phyloP scores from a whole-genome alignment of 1,284 basidiomycete species.

The Ceratobasidium sp. region DNA sequence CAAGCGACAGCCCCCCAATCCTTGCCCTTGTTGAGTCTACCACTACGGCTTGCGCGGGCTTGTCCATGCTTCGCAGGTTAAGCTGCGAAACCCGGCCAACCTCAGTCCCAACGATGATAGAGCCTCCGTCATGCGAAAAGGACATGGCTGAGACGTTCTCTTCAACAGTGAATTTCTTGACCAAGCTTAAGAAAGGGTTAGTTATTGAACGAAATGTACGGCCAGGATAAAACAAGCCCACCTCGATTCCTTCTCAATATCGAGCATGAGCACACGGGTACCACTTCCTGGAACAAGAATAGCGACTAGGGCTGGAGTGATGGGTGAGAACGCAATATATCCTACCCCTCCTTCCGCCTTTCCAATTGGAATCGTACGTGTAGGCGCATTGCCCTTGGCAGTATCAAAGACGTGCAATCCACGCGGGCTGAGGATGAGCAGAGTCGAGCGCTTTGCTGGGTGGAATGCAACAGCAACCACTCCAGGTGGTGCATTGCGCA shows the following conservation, averaged over 20 bases:
- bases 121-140: conserved; percentile 76
- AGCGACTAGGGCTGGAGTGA: conserved; percentile 76
- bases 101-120: conserved; percentile 73
- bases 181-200: conserved; percentile 61
- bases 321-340: conserved; percentile 73
- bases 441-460: conserved; percentile 67
- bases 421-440: conserved; percentile 68
- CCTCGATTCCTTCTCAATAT: conserved; percentile 70
- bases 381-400: conserved; percentile 67
- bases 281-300: conserved; percentile 67
- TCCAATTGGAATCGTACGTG: conserved; percentile 65
- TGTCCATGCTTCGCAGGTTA: conserved; percentile 74
- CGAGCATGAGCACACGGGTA: conserved; percentile 73
- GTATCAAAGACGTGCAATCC: conserved; percentile 74
- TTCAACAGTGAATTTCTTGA: conserved; percentile 68
- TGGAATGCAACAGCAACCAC: conserved; percentile 68
- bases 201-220: background rate
- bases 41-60: conserved; percentile 66
- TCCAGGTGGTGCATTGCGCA: conserved; percentile 33
- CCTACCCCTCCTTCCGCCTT: conserved; percentile 63
- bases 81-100: conserved; percentile 71
- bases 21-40: conserved; percentile 64
- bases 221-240: conserved; percentile 1
- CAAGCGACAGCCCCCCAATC: conserved; percentile 66
- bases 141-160: conserved; percentile 67